A percentile compares a stretch with the other conserved stretches of the same genome.
phyloP scores from a whole-genome alignment of 2,329 filamentous ascomycete genomes.

The Scopulariopsis brevicaulis region DNA sequence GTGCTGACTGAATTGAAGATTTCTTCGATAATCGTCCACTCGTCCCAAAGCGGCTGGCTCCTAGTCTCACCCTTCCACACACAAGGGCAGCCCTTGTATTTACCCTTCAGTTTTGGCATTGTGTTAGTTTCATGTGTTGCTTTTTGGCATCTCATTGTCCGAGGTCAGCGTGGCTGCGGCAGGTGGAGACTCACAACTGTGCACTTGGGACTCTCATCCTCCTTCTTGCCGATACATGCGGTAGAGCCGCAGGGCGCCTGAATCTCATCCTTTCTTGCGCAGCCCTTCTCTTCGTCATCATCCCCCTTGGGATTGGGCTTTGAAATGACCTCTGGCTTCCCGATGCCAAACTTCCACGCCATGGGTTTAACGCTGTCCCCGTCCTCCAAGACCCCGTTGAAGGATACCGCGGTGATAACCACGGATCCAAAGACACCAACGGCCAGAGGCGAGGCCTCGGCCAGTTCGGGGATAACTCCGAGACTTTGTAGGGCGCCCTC shows the following conservation, averaged over 20 bases:
- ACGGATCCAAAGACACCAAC: not conserved
- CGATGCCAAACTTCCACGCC: not conserved
- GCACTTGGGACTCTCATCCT: too few relatives aligned
- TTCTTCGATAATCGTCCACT: not conserved
- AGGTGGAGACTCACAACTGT: too few relatives aligned
- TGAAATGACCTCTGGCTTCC: not conserved
- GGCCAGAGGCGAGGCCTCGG: not conserved
- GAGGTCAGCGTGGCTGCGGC: too few relatives aligned
- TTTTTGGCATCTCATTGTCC: too few relatives aligned
- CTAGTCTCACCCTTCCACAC: not conserved
- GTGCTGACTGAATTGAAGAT: not conserved
- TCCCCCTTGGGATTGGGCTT: not conserved
- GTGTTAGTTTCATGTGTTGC: not conserved
- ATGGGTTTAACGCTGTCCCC: not conserved
- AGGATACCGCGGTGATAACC: not conserved
- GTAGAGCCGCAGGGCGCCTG: too few relatives aligned
- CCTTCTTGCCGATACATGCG: too few relatives aligned
- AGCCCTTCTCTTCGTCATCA: not conserved
- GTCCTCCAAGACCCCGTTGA: not conserved
- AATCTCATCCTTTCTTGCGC: not conserved
- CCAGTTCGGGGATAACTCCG: not conserved
- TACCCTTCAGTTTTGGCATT: not conserved
- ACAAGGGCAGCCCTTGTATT: not conserved
- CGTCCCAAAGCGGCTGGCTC: not conserved
- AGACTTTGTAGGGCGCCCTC: not conserved